phyloP scores from a whole-genome alignment of 2,329 filamentous ascomycete genomes.

The Penicillium polonicum region DNA sequence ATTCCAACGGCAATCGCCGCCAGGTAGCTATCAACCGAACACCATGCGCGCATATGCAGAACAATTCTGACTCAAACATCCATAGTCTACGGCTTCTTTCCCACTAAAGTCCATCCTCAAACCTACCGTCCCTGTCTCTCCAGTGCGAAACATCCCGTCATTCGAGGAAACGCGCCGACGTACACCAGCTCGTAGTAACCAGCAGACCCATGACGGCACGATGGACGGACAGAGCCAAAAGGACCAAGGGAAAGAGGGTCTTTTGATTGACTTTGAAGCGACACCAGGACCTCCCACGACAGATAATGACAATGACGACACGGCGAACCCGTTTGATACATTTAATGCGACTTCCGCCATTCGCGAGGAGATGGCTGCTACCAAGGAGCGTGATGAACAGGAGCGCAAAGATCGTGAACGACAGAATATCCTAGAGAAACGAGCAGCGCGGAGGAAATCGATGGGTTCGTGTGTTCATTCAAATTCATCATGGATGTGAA shows the following conservation, averaged over 20 bases:
- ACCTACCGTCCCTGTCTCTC: constrained; percentile 65
- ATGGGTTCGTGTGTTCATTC: constrained; percentile 53
- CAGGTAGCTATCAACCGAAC: constrained; percentile 59
- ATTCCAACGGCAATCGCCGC: constrained; percentile 71
- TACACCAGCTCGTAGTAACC: constrained; percentile 37
- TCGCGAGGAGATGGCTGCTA: constrained; percentile 59
- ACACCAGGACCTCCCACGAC: constrained; percentile 34
- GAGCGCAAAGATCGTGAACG: constrained; percentile 61
- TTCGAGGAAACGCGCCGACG: constrained; percentile 53
- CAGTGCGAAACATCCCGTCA: constrained; percentile 65
- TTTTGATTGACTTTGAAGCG: constrained; percentile 47
- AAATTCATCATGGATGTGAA: background rate
- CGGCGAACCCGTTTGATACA: constrained; percentile 50
- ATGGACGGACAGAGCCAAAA: constrained; percentile 11
- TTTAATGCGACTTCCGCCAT: constrained; percentile 43
- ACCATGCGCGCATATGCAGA: constrained; percentile 1
- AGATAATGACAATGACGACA: constrained; percentile 43
- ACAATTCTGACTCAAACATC: constrained; percentile 12
- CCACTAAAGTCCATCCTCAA: constrained; percentile 73
- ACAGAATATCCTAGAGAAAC: constrained; percentile 63
- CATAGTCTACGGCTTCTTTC: constrained; percentile 42
- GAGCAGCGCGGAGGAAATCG: constrained; percentile 88
- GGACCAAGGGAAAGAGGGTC: constrained; percentile 29
- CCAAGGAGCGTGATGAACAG: constrained; percentile 66
- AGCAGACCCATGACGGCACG: constrained; percentile 18